phyloP scores from a whole-genome alignment of 2,329 filamentous ascomycete species.

The Monilinia laxa region DNA sequence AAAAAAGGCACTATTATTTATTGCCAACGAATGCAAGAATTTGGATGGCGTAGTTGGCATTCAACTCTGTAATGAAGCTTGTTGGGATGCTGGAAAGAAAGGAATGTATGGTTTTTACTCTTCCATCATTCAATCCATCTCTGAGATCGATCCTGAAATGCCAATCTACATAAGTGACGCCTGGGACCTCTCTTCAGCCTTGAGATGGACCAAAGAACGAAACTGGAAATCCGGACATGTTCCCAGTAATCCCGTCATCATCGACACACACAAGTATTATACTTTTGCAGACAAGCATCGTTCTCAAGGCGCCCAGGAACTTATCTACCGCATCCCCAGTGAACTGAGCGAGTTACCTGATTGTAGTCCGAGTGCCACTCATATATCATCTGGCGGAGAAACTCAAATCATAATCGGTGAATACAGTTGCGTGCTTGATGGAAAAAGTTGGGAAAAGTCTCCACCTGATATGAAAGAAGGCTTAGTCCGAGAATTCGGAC shows the following conservation, averaged over 20 bases:
- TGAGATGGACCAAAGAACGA: constrained; percentile 47
- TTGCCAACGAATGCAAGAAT: constrained; percentile 48
- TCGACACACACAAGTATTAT: constrained; percentile 62
- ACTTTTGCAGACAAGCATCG: constrained; percentile 55
- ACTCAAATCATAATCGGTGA: constrained; percentile 55
- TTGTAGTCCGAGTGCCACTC: constrained; percentile 37
- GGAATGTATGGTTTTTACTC: constrained; percentile 60
- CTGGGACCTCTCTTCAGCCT: constrained; percentile 51
- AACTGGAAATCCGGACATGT: constrained; percentile 24
- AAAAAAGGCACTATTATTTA: constrained; percentile 49
- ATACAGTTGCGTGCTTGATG: constrained; percentile 56
- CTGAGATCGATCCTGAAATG: constrained; percentile 48
- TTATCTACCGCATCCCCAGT: constrained; percentile 47
- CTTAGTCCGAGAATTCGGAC: constrained; percentile 49
- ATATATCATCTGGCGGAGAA: constrained; percentile 46
- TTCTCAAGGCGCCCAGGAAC: constrained; percentile 50
- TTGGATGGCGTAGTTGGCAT: constrained; percentile 50
- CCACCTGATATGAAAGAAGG: constrained; percentile 45
- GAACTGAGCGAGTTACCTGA: constrained; percentile 48
- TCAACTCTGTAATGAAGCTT: constrained; percentile 58
- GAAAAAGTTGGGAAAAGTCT: constrained; percentile 50
- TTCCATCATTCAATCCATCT: constrained; percentile 48
- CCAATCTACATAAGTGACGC: constrained; percentile 59
- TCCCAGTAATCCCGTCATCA: constrained; percentile 48
- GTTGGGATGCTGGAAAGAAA: constrained; percentile 46